Conservation (phyloP, 1,139 yeast species). For the Hemisphaericaspora subhashii region DNA sequence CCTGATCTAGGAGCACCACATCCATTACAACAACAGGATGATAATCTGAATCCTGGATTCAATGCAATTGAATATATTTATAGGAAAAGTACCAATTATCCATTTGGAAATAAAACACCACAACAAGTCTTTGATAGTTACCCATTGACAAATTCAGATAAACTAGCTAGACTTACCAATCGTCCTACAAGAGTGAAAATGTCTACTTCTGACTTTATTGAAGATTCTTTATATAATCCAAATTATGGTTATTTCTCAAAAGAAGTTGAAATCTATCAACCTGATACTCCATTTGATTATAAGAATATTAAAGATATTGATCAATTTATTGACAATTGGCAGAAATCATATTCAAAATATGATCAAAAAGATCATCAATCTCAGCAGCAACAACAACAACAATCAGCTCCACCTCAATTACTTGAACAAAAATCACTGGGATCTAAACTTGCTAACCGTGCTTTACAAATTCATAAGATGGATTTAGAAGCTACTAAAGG, state of each 20-base stretch:
- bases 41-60: slow-evolving; percentile 17
- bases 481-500: slow-evolving; percentile 12
- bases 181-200: slow-evolving; percentile 69
- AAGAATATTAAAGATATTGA: slow-evolving; percentile 60
- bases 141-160: slow-evolving; percentile 44
- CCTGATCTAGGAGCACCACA: slow-evolving; percentile 13
- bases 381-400: slow-evolving; percentile 16
- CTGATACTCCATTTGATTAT: slow-evolving; percentile 61
- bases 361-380: slow-evolving; percentile 28
- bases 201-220: slow-evolving; percentile 77
- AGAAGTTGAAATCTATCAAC: slow-evolving; percentile 75
- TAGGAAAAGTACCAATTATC: slow-evolving; percentile 45
- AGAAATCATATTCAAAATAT: slow-evolving; percentile 60
- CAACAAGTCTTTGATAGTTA: slow-evolving; percentile 41
- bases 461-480: slow-evolving; percentile 31
- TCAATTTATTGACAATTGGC: slow-evolving; percentile 71
- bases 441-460: slow-evolving; percentile 35
- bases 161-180: slow-evolving; percentile 41
- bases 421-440: background rate
- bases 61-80: slow-evolving; percentile 41
- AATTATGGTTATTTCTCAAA: slow-evolving; percentile 78
- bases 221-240: slow-evolving; percentile 81
- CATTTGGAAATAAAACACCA: slow-evolving; percentile 39
- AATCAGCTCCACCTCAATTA: slow-evolving; percentile 8
- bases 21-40: slow-evolving; percentile 28